Evolutionary conservation across 2,329 filamentous ascomycete species (phyloP).

Genomic region (Phialophora macrospora): DNA sequence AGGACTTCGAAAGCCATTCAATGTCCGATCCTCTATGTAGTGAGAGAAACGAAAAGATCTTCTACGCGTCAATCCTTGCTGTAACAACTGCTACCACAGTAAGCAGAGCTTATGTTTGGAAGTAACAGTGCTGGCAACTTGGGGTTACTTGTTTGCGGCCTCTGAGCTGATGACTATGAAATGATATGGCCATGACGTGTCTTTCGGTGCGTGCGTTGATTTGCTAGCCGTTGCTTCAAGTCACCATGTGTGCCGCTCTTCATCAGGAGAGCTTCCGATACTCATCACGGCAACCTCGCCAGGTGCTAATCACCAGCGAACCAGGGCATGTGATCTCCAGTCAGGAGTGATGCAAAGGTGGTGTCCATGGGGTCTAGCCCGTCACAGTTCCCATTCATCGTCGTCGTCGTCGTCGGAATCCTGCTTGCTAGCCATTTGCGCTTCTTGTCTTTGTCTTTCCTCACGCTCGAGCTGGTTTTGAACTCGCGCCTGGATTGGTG

Average conservation of each 20-base stretch:
- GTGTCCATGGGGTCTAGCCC: neutral
- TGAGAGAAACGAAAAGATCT: neutral
- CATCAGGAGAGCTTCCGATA: neutral
- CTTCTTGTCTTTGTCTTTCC: slow-evolving; percentile 16
- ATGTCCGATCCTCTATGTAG: neutral
- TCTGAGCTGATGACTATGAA: neutral
- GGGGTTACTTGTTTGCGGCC: too few relatives aligned
- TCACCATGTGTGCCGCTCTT: neutral
- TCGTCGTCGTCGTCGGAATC: slow-evolving; percentile 28
- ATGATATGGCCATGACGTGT: neutral
- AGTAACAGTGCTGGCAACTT: neutral
- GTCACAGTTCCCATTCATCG: slow-evolving; percentile 15
- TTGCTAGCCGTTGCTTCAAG: neutral
- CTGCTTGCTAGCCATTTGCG: slow-evolving; percentile 14
- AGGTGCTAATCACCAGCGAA: neutral
- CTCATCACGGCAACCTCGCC: too few relatives aligned
- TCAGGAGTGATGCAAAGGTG: neutral
- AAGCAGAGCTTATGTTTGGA: neutral
- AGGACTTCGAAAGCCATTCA: neutral
- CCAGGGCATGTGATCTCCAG: neutral
- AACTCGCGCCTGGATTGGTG: slow-evolving; percentile 19
- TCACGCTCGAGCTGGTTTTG: slow-evolving; percentile 25
- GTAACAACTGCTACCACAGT: neutral
- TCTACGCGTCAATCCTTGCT: neutral
- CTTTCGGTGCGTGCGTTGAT: neutral